Evolutionary conservation across 2,329 filamentous ascomycete species (phyloP).

Genomic region (Bisporella sp.): DNA sequence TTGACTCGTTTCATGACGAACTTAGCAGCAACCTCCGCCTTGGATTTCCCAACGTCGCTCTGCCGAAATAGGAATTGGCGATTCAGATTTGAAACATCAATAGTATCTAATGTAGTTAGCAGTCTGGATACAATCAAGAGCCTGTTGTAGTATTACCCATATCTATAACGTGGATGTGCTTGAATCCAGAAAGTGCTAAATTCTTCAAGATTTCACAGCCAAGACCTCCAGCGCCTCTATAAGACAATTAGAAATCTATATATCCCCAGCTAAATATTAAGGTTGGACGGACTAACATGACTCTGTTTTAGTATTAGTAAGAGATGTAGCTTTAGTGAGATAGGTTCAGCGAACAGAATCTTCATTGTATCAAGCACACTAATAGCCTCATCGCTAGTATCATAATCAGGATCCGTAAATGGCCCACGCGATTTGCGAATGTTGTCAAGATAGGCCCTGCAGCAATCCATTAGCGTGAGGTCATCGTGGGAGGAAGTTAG

Average conservation of each 20-base stretch:
- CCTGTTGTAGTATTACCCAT: conserved; percentile 60
- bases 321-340: conserved; percentile 9
- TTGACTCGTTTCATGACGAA: conserved; percentile 89
- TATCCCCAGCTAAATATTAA: background rate
- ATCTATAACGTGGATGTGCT: conserved; percentile 96
- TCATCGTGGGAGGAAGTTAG: background rate
- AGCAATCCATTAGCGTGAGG: conserved; percentile 4
- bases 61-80: conserved; percentile 94
- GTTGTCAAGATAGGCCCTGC: conserved; percentile 79
- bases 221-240: conserved; percentile 83
- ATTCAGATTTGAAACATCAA: conserved; percentile 97
- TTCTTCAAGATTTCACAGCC: conserved; percentile 98
- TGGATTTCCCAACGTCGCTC: conserved; percentile 84
- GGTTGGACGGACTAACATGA: conserved; percentile 24
- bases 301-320: conserved; percentile 13
- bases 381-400: conserved; percentile 42
- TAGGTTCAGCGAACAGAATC: conserved; percentile 50
- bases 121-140: background rate
- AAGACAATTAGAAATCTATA: conserved; percentile 12
- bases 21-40: conserved; percentile 84
- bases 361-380: conserved; percentile 62
- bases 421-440: conserved; percentile 73
- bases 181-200: conserved; percentile 89
- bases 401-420: conserved; percentile 58
- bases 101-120: conserved; percentile 62